Base-by-base conservation (phyloP, 176 grass and related monocot genomes). In the Carex parvula region DNA sequence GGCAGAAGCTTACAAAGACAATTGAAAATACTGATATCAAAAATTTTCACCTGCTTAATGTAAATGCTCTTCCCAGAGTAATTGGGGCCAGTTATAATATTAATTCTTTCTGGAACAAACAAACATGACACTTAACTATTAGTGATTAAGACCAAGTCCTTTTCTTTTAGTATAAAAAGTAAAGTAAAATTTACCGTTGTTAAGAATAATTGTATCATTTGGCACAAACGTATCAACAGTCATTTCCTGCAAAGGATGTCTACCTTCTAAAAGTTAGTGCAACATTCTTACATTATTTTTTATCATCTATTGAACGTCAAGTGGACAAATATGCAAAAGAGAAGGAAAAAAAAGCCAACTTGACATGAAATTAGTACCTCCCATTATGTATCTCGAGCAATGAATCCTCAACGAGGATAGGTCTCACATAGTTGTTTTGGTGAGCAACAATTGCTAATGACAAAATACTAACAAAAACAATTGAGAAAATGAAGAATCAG, bases 191-290 rank as follows among this genome's bases (percentile, higher is more conserved):
- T 90, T 84, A 94, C 95, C 95, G 69, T 79, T 22, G 82, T 84
- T 82, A 29, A 48, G 63, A 54, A 98, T 91, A 88, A 87, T 91
- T 50, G 91, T 98, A 87, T 98, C 92, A 59, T 98, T 98, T 79
- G 95, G 95, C 74, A 98, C 92, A 83, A 94, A 98, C 18, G 95
- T 98, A 86, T 93, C 89, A 86, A 98, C 87, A 4, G 92, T 94
- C 95, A 98, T 94, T 94, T 98, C 95, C 92, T 94, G 95, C 91
- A 98, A 93, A 91, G 72, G 90, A 93, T 98, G 92, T 83, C 95
- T 98, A 86, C 81, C 84, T 81, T 41, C 71, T 16, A 77, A 85
- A 18, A 85, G 69, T 72, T 64, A 78, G 71, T 73, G 21, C 55
- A 63, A 78, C 53, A 33, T 30, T 14, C 55, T 61, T 79, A 54